Base-by-base conservation (phyloP, 2,329 filamentous ascomycete genomes). In the Fonsecaea erecta region DNA sequence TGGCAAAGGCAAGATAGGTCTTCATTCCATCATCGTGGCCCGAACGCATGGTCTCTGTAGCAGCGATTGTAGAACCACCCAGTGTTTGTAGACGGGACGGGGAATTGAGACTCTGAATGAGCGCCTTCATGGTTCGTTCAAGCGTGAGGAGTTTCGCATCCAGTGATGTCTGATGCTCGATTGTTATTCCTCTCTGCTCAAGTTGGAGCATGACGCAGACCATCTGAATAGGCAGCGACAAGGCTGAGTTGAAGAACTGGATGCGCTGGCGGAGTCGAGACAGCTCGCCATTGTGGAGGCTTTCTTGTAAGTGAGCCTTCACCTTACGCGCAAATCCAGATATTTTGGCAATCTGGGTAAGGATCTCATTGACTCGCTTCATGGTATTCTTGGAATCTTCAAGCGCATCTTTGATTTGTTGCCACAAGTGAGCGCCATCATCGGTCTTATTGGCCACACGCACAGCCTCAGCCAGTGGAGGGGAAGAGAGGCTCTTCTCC, bases 151-250 rank as follows among this genome's bases (percentile, higher is more conserved):
- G 48, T 48, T 67, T 67, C 6, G 34, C 46, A 32, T 69, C 65
- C 43, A 69, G 57, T 26, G 60, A 52, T 7, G 52, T 56, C 52
- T 71, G 70, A 21, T 67, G 60, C 18, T 67, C 65, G 18, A 52
- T 57, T 12, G 55, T 67, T 48, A 68, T 66, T 35, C 67, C 65
- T 18, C 69, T 60, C 52, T 71, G 70, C 58, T 67, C 67, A 3
- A 70, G 67, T 51, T 71, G 70, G 26, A 71, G 64, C 52, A 66
- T 71, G 37, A 70, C 60, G 28, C 64, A 67, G 51, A 71, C 66
- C 70, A 71, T 70, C 30, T 71, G 70, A 37, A 71, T 71, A 1
- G 70, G 68, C 8, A 71, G 52, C 8, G 69, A 67, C 16, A 71
- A 48, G 32, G 60, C 63, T 1, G 62, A 43, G 46, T 71, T 71